A percentile compares a stretch with the other conserved stretches of the same genome.
Evolutionary conservation across 2,329 filamentous ascomycete genomes (phyloP).

Genomic region (Fusarium sp.): DNA sequence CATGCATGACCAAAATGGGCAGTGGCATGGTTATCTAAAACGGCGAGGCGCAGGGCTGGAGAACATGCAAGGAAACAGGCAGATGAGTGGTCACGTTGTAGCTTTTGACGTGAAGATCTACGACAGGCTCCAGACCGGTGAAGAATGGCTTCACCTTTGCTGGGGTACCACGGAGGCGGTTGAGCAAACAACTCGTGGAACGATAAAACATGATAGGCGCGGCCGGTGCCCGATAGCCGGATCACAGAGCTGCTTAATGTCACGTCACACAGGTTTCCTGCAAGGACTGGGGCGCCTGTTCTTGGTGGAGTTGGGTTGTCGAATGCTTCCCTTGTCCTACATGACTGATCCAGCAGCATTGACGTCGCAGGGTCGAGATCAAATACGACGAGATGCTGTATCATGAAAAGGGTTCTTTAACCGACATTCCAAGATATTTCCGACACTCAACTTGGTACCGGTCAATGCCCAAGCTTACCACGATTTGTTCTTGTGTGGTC

Average conservation of each 20-base stretch:
- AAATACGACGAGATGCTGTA: constrained; percentile 12
- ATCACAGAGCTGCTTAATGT: constrained; percentile 28
- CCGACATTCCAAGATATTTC: not conserved
- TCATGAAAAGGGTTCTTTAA: constrained; percentile 24
- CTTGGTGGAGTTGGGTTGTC: constrained; percentile 21
- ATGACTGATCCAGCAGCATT: constrained; percentile 35
- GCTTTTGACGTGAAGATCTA: constrained; percentile 35
- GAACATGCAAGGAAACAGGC: constrained; percentile 21
- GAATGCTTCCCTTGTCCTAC: constrained; percentile 37
- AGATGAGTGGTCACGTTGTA: constrained; percentile 31
- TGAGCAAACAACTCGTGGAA: constrained; percentile 24
- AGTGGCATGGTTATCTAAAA: constrained; percentile 29
- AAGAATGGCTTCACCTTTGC: constrained; percentile 35
- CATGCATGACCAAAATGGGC: constrained; percentile 11
- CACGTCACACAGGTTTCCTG: constrained; percentile 13
- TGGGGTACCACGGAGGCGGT: constrained; percentile 32
- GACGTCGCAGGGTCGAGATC: constrained; percentile 12
- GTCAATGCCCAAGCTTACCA: constrained; percentile 32
- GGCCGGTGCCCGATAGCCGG: constrained; percentile 19
- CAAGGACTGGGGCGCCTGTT: constrained; percentile 10
- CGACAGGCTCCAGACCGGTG: constrained; percentile 43
- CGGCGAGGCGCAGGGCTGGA: constrained; percentile 26
- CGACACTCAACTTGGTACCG: constrained; percentile 31
- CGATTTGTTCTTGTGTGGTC: constrained; percentile 1
- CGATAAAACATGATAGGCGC: constrained; percentile 33